Percentiles rank a stretch among this genome's conserved stretches.
Conservation (phyloP, 305 asterid species). For the Euphrasia arctica region DNA sequence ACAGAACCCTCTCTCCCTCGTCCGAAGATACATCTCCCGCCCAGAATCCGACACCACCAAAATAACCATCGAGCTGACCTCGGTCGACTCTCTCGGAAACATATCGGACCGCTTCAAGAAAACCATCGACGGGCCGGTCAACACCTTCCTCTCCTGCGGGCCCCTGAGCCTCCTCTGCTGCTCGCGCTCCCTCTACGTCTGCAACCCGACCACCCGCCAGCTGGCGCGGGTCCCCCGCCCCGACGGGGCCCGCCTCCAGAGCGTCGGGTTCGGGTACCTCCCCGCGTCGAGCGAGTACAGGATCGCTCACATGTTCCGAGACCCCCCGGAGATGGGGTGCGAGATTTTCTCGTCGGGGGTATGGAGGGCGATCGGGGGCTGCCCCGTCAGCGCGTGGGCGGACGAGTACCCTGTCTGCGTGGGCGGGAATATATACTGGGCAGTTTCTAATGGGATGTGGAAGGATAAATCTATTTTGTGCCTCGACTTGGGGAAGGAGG, state of each 20-base stretch:
- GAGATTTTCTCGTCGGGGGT: conserved; percentile 35
- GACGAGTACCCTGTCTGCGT: conserved; percentile 40
- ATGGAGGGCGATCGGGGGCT: conserved; percentile 40
- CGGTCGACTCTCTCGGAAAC: conserved; percentile 44
- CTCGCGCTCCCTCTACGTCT: conserved; percentile 38
- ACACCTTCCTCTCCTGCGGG: conserved; percentile 43
- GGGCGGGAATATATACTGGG: conserved; percentile 44
- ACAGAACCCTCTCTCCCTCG: conserved; percentile 35
- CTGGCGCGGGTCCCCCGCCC: conserved; percentile 36
- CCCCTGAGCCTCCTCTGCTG: conserved; percentile 38
- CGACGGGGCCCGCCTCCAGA: conserved; percentile 32
- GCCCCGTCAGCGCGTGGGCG: conserved; percentile 43
- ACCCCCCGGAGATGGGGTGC: conserved; percentile 43
- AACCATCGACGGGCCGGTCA: conserved; percentile 43
- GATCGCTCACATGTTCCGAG: conserved; percentile 37
- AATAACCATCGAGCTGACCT: conserved; percentile 41
- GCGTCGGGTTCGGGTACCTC: conserved; percentile 46
- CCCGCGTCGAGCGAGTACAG: conserved; percentile 40
- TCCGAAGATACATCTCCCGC: conserved; percentile 38
- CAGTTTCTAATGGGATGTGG: conserved; percentile 36
- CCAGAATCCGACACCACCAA: conserved; percentile 12
- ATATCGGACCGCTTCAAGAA: conserved; percentile 31
- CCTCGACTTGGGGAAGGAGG: conserved; percentile 39
- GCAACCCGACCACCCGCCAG: conserved; percentile 46
- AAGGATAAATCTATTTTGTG: conserved; percentile 41